Conservation (phyloP, 1,284 basidiomycete genomes). For the Stereum hirsutum region DNA sequence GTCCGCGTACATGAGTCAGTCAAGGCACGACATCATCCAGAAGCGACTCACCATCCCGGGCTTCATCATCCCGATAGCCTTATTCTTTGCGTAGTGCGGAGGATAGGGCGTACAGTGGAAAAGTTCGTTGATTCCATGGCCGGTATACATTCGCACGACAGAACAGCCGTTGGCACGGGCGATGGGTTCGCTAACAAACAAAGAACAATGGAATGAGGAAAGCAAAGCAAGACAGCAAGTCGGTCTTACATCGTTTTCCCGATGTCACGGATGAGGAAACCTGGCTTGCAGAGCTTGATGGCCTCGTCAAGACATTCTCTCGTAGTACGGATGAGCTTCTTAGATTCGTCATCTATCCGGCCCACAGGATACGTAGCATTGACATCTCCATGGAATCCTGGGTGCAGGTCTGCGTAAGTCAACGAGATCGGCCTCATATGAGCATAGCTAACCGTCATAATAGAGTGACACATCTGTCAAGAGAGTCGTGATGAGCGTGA, state of each 20-base stretch:
- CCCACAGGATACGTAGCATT: conserved; percentile 91
- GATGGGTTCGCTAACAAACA: conserved; percentile 64
- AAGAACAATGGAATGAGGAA: no score
- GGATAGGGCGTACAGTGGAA: conserved; percentile 75
- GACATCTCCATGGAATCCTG: conserved; percentile 85
- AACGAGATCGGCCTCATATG: conserved; percentile 9
- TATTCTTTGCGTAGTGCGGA: conserved; percentile 85
- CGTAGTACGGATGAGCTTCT: conserved; percentile 74
- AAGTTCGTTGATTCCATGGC: conserved; percentile 83
- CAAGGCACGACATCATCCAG: no score
- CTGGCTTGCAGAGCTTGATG: conserved; percentile 87
- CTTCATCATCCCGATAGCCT: conserved; percentile 77
- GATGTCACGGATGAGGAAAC: conserved; percentile 77
- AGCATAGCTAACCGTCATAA: conserved; percentile 64
- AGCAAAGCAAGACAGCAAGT: not conserved
- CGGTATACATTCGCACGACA: conserved; percentile 83
- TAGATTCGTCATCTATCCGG: conserved; percentile 73
- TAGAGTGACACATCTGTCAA: conserved; percentile 52
- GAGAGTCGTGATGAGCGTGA: conserved; percentile 4
- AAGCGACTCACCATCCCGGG: conserved; percentile 65
- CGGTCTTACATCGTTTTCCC: conserved; percentile 77
- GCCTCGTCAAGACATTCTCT: conserved; percentile 80
- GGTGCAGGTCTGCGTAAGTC: conserved; percentile 2
- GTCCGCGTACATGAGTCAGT: no score
- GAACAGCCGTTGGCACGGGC: conserved; percentile 75